phyloP scores from a whole-genome alignment of 169 alveolate species.

The Plasmodium gallinaceum region DNA sequence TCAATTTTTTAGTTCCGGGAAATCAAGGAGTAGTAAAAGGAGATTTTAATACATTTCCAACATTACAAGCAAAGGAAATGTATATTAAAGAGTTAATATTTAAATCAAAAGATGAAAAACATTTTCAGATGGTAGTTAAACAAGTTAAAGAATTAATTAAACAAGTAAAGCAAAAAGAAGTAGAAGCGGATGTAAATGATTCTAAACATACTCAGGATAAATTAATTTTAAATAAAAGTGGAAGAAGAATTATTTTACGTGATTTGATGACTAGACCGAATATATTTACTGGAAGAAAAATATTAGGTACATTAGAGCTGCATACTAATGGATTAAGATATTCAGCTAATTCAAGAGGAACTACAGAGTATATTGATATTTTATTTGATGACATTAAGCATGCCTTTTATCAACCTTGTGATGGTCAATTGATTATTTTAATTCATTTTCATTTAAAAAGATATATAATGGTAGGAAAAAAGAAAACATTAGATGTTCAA shows the following conservation, averaged over 20 bases:
- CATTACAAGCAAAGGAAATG: conserved; percentile 86
- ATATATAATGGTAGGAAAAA: conserved; percentile 96
- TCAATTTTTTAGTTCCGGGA: conserved; percentile 95
- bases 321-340: conserved; percentile 97
- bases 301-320: conserved; percentile 95
- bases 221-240: conserved; percentile 86
- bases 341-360: conserved; percentile 84
- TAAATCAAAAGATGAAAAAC: conserved; percentile 91
- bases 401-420: conserved; percentile 98
- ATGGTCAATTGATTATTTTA: conserved; percentile 95
- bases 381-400: conserved; percentile 95
- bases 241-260: conserved; percentile 85
- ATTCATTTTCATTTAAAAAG: conserved; percentile 95
- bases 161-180: conserved; percentile 93
- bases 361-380: conserved; percentile 92
- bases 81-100: conserved; percentile 95
- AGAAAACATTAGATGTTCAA: conserved; percentile 95
- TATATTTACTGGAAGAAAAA: conserved; percentile 88
- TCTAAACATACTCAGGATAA: conserved; percentile 93
- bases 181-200: conserved; percentile 92
- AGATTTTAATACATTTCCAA: conserved; percentile 88
- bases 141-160: conserved; percentile 95
- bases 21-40: conserved; percentile 88
- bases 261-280: conserved; percentile 89
- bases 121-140: conserved; percentile 87